Conservation (phyloP, 345 rosid species). For the Linum trigynum region DNA sequence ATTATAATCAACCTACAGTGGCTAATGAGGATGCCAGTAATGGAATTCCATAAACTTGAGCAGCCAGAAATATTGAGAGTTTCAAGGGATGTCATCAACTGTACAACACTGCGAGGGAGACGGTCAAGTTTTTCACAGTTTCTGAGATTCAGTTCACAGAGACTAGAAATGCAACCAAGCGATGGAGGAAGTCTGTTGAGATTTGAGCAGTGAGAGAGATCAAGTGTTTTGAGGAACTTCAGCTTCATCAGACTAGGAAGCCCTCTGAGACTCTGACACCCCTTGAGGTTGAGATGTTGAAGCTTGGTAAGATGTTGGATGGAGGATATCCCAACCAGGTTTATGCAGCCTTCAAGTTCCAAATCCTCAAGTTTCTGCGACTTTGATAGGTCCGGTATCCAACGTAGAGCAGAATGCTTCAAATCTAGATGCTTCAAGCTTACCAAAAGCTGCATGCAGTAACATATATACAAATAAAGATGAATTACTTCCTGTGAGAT, state of each 20-base stretch:
- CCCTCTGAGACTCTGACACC: neutral
- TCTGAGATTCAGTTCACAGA: neutral
- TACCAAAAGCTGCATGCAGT: neutral
- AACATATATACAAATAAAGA: neutral
- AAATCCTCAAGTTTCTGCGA: neutral
- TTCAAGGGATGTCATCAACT: neutral
- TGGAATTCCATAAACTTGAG: neutral
- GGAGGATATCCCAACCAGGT: neutral
- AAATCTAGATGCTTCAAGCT: neutral
- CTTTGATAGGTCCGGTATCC: neutral
- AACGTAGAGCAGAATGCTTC: neutral
- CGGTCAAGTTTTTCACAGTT: neutral
- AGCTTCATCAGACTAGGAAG: neutral
- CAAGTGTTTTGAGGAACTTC: neutral
- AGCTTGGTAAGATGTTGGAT: neutral
- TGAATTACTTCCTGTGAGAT: neutral
- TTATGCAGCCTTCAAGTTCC: neutral
- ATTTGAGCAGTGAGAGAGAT: conserved; percentile 3
- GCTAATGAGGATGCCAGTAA: neutral
- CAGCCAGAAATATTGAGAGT: neutral
- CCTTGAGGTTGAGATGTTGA: neutral
- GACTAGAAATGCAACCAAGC: neutral
- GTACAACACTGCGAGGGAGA: neutral
- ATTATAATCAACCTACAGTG: neutral
- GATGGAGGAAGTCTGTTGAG: conserved; percentile 4